Evolutionary conservation across 208 protist genomes (phyloP), one percentile per base, ranked within the genome.

Genomic region (Spongospora subterranea): DNA sequence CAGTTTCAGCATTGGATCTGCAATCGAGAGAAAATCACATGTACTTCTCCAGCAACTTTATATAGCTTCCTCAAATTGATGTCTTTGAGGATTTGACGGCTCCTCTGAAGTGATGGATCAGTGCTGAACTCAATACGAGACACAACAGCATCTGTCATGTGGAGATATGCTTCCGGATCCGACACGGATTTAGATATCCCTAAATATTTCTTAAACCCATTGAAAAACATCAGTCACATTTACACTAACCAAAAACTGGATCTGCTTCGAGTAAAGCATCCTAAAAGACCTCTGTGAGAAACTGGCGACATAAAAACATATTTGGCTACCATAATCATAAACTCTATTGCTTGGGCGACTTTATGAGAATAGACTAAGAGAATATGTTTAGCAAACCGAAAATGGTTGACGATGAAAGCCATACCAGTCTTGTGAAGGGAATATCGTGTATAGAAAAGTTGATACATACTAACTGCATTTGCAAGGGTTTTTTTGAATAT

Each of bases 281-380:
- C 50, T 60, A 24, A 60, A 29, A 24, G 24, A n/a, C n/a, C 13
- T 60, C 13, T 60, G 24, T 29, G 50, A 60, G 50, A 60, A 60
- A n/a, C n/a, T n/a, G 50, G 24, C 50, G 24, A 60, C 50, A 60
- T 29, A 60, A 6, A 6, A 24, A 60, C 24, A 24, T 24, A 60
- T 6, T 29, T 60, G 6, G 50, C 24, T 60, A 60, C 50, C 71
- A n/a, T 82, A 43, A 82, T 82, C 71, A 82, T 82, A n/a, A 45
- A 82, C 71, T 82, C 71, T 20, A 82, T 82, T 20, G 71, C n/a
- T 6, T 82, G 6, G 13, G 71, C 6, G 35, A 82, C 71, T 35
- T 82, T 82, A n/a, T 82, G 71, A 13, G n/a, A 43, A 43, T 82
- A 82, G n/a, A 82, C 71, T 82, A n/a, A 82, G 54, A 35, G 71